Conservation (phyloP, 2,329 filamentous ascomycete genomes). For the Talaromyces sp. region DNA sequence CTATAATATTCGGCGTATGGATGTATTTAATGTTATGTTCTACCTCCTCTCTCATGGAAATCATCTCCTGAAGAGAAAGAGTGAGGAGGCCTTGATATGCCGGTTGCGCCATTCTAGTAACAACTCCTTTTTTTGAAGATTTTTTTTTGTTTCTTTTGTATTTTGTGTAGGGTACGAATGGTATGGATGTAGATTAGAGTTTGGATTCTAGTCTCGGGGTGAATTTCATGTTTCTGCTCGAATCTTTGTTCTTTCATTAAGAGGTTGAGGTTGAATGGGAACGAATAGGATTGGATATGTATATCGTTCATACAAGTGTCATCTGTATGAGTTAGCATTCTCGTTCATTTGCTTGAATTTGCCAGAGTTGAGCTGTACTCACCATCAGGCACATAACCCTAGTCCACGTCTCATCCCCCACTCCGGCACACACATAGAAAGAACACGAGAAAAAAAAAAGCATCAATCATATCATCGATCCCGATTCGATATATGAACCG, state of each 20-base stretch:
- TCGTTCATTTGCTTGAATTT: background rate
- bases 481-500: constrained; percentile 3
- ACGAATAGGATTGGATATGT: constrained; percentile 1
- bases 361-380: background rate
- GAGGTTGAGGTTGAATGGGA: background rate
- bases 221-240: background rate
- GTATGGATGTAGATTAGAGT: background rate
- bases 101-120: constrained; percentile 22
- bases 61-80: constrained; percentile 20
- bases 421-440: background rate
- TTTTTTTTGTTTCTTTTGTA: constrained; percentile 10
- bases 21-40: constrained; percentile 27
- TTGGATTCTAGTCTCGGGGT: background rate
- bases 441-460: background rate
- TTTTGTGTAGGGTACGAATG: background rate
- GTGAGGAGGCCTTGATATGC: constrained; percentile 48
- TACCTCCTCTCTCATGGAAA: constrained; percentile 44
- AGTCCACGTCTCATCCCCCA: background rate
- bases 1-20: constrained; percentile 37
- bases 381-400: constrained; percentile 14
- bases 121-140: background rate
- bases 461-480: constrained; percentile 17
- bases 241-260: background rate
- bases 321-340: background rate
- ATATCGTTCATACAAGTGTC: constrained; percentile 7